These are phyloP conservation scores for Phytophthora agathidicida DNA, from an alignment of 352 stramenopile genomes.

Conservation along the genomic window DNA sequence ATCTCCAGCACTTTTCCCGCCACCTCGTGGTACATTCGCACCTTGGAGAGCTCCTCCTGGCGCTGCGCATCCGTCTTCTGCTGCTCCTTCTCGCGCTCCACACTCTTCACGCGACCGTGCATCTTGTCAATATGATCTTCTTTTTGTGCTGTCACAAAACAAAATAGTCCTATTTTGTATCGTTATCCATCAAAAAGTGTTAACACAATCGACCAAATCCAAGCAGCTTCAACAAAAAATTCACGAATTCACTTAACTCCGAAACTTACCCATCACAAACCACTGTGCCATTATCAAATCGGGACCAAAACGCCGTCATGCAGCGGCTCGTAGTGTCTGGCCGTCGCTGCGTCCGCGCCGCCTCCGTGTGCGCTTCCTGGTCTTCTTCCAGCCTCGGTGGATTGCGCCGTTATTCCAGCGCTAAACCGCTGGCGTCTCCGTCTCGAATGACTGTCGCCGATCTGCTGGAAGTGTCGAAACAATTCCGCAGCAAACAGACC, in stretches of 20 bases:
- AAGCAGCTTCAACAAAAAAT: conserved; percentile 15
- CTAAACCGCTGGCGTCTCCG: conserved; percentile 37
- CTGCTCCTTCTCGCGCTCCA: conserved; percentile 75
- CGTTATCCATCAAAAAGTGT: too few relatives aligned
- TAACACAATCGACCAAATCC: conserved; percentile 5
- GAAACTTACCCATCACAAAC: conserved; percentile 8
- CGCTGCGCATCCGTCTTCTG: conserved; percentile 67
- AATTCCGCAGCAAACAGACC: conserved; percentile 78
- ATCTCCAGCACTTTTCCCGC: conserved; percentile 71
- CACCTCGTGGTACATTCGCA: conserved; percentile 83
- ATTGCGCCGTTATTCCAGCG: conserved; percentile 15
- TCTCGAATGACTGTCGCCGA: conserved; percentile 69
- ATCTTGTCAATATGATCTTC: conserved; percentile 31
- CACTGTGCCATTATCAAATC: too few relatives aligned
- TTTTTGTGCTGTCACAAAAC: too few relatives aligned
- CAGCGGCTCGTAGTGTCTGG: conserved; percentile 14
- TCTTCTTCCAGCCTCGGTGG: neutral
- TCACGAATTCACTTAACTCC: neutral
- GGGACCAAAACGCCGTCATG: conserved; percentile 9
- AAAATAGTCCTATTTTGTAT: too few relatives aligned
- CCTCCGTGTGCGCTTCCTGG: neutral
- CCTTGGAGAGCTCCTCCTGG: conserved; percentile 63
- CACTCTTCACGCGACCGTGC: conserved; percentile 80
- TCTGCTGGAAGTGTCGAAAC: conserved; percentile 69
- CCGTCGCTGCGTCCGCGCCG: conserved; percentile 10